These are phyloP conservation scores for Phytophthora niederhauseri DNA, from an alignment of 352 stramenopile genomes.

Conservation along the genomic window DNA sequence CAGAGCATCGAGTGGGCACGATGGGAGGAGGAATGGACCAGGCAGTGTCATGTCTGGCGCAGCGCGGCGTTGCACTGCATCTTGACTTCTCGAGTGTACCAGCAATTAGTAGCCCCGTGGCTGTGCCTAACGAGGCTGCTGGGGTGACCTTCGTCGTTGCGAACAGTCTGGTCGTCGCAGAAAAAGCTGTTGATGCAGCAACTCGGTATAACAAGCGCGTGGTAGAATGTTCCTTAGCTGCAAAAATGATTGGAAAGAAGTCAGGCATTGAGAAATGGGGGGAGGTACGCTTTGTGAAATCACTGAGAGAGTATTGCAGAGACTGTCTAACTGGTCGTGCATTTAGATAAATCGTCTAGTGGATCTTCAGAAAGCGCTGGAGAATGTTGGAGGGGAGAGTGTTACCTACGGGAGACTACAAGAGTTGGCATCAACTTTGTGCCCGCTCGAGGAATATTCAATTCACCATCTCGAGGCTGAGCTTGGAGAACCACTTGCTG, in stretches of 20 bases:
- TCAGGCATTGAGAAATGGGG: slow-evolving; percentile 42
- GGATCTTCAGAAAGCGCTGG: slow-evolving; percentile 47
- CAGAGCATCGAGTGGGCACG: slow-evolving; percentile 73
- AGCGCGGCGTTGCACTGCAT: slow-evolving; percentile 51
- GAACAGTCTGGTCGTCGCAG: slow-evolving; percentile 66
- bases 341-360: slow-evolving; percentile 49
- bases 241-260: slow-evolving; percentile 71
- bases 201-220: slow-evolving; percentile 83
- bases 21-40: slow-evolving; percentile 90
- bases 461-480: slow-evolving; percentile 35
- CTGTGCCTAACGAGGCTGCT: slow-evolving; percentile 20
- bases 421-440: slow-evolving; percentile 23
- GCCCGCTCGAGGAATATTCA: slow-evolving; percentile 36
- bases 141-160: slow-evolving; percentile 73
- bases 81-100: slow-evolving; percentile 59
- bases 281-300: slow-evolving; percentile 33
- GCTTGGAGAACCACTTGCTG: slow-evolving; percentile 25
- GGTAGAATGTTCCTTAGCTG: slow-evolving; percentile 74
- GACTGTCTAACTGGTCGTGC: neutral
- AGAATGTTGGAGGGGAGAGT: neutral
- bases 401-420: slow-evolving; percentile 40
- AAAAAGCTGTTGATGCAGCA: slow-evolving; percentile 77
- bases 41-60: slow-evolving; percentile 61
- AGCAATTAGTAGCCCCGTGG: slow-evolving; percentile 16
- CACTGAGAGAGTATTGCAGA: neutral